Evolutionary conservation across 1,139 yeast species (phyloP).

Genomic region (Starmera stellimalicola): DNA sequence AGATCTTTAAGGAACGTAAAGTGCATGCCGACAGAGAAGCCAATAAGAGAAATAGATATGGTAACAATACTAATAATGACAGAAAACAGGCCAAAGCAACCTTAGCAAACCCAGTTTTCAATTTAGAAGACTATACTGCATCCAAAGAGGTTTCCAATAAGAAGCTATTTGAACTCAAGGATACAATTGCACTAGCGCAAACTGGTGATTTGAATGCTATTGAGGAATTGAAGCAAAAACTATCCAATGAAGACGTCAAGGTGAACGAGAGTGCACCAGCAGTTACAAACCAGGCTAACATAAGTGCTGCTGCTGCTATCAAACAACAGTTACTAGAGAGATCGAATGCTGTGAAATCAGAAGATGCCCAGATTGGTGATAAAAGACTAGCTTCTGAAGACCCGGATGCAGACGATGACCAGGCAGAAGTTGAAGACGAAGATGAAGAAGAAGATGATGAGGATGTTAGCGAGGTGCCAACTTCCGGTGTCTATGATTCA

Average conservation of each 20-base stretch:
- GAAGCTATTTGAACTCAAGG: conserved; percentile 63
- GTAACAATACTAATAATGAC: conserved; percentile 12
- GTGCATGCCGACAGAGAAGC: conserved; percentile 31
- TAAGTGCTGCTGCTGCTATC: conserved; percentile 33
- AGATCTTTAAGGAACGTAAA: conserved; percentile 62
- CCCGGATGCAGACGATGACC: conserved; percentile 9
- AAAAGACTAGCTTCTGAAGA: conserved; percentile 5
- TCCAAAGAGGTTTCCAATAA: conserved; percentile 32
- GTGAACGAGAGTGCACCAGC: not conserved
- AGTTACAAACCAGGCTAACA: conserved; percentile 24
- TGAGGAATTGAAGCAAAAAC: conserved; percentile 41
- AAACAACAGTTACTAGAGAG: conserved; percentile 25
- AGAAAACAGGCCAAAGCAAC: conserved; percentile 5
- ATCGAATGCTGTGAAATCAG: conserved; percentile 3
- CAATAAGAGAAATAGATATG: conserved; percentile 4
- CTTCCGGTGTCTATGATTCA: conserved; percentile 22
- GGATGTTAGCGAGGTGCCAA: conserved; percentile 1
- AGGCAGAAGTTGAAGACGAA: not conserved
- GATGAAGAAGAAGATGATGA: not conserved
- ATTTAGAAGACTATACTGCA: conserved; percentile 7
- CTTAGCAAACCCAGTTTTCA: conserved; percentile 9
- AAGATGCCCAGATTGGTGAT: conserved; percentile 4
- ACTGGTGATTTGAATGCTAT: conserved; percentile 69
- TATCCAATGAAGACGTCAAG: conserved; percentile 5
- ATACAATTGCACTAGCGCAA: conserved; percentile 63